Percentiles rank a stretch among this genome's conserved stretches.
Conservation (phyloP, 2,329 filamentous ascomycete species). For the Zelopaecilomyces penicillatus region DNA sequence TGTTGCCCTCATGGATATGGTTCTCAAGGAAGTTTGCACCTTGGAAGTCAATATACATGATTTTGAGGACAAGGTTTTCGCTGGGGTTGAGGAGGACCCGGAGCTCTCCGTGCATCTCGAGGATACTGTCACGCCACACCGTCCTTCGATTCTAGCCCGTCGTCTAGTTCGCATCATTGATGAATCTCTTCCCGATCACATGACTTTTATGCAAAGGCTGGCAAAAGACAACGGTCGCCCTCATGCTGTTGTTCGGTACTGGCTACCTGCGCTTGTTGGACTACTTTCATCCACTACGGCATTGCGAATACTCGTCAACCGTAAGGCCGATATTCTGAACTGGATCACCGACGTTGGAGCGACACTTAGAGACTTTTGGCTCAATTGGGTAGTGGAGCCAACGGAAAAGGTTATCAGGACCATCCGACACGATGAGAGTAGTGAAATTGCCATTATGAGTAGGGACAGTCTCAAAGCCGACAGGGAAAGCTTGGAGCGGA, state of each 20-base stretch:
- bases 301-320: constrained; percentile 67
- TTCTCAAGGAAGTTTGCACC: constrained; percentile 62
- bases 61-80: constrained; percentile 59
- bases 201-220: constrained; percentile 44
- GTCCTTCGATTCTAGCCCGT: constrained; percentile 53
- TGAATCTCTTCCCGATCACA: constrained; percentile 59
- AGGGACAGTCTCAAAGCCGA: constrained; percentile 85
- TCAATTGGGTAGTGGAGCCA: constrained; percentile 91
- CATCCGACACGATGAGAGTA: constrained; percentile 84
- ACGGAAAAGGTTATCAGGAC: constrained; percentile 76
- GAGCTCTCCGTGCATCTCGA: constrained; percentile 47
- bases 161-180: constrained; percentile 63
- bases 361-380: constrained; percentile 83
- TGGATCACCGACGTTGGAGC: constrained; percentile 74
- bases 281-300: constrained; percentile 80
- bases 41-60: constrained; percentile 54
- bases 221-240: constrained; percentile 66
- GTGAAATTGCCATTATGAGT: constrained; percentile 95
- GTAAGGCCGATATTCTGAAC: constrained; percentile 64
- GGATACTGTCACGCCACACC: constrained; percentile 34
- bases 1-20: constrained; percentile 77
- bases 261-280: constrained; percentile 66
- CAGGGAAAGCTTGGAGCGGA: constrained; percentile 83
- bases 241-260: constrained; percentile 69
- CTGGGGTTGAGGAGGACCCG: constrained; percentile 52